These are phyloP conservation scores for Neurospora sp. DNA, from an alignment of 495 filamentous ascomycete species.

Conservation along the genomic window DNA sequence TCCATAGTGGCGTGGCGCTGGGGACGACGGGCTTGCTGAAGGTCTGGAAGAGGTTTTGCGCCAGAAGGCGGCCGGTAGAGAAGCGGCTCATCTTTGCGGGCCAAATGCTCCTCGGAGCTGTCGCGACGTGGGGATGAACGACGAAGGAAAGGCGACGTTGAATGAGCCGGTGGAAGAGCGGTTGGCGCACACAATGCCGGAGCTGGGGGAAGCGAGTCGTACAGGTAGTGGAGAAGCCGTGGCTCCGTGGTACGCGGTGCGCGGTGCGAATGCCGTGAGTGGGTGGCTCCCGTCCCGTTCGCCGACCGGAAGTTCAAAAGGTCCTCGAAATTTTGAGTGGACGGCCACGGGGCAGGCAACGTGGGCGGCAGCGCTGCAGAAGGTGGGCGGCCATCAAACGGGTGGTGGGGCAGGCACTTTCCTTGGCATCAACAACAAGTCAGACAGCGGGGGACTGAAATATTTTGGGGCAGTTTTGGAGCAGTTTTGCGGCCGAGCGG, in stretches of 20 bases:
- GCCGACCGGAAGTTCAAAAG: background rate
- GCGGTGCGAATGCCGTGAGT: background rate
- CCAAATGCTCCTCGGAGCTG: constrained; percentile 3
- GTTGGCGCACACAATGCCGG: background rate
- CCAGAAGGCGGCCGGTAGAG: constrained; percentile 34
- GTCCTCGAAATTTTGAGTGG: background rate
- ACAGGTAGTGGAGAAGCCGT: background rate
- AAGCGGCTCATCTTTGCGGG: constrained; percentile 31
- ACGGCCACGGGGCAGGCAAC: background rate
- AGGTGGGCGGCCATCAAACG: background rate
- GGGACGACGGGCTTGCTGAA: constrained; percentile 16
- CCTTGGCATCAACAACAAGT: background rate
- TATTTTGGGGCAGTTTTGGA: background rate
- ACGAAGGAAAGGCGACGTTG: background rate
- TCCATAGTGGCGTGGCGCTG: constrained; percentile 19
- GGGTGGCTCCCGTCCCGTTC: background rate
- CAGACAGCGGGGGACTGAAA: background rate
- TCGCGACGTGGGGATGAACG: background rate
- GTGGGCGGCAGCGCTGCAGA: background rate
- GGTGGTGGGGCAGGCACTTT: background rate
- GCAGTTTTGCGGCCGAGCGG: background rate
- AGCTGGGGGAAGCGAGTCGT: background rate
- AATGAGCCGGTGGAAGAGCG: background rate
- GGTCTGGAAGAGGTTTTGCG: constrained; percentile 25
- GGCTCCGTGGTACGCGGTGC: background rate